Percentiles rank a stretch among this genome's conserved stretches.
These are phyloP conservation scores for Blastobotrys elegans DNA, from an alignment of 1,139 yeast species.

Conservation along the genomic window DNA sequence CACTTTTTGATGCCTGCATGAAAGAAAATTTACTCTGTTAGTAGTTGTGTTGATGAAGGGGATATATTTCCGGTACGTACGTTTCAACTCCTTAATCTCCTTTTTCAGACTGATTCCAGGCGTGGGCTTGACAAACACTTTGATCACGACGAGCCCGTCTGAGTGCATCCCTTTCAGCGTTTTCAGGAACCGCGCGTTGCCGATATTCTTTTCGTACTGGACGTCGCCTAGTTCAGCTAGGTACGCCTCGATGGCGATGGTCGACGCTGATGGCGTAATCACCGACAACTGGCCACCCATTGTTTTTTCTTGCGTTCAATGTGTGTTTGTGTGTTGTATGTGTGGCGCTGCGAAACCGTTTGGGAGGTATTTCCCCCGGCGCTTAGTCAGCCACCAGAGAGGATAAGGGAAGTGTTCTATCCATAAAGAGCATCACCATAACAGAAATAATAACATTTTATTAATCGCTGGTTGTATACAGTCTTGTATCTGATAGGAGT, in stretches of 20 bases:
- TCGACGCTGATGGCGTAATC: constrained; percentile 84
- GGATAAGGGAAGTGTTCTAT: too few species aligned
- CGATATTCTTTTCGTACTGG: constrained; percentile 65
- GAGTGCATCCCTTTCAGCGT: constrained; percentile 64
- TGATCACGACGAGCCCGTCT: constrained; percentile 71
- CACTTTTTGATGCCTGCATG: constrained; percentile 9
- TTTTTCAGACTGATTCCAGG: constrained; percentile 37
- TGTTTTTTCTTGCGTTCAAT: background rate
- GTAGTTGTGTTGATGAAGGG: background rate
- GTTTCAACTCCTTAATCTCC: constrained; percentile 21
- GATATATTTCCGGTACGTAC: too few species aligned
- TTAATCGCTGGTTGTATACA: too few species aligned
- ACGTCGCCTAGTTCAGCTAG: constrained; percentile 70
- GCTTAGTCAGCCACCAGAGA: too few species aligned
- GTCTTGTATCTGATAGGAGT: too few species aligned
- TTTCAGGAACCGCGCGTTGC: constrained; percentile 78
- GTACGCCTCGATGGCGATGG: constrained; percentile 88
- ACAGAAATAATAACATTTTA: too few species aligned
- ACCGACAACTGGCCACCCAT: constrained; percentile 85
- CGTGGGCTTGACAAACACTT: constrained; percentile 74
- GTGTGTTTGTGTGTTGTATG: too few species aligned
- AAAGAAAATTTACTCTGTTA: too few species aligned
- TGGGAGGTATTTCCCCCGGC: too few species aligned
- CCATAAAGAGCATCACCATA: too few species aligned
- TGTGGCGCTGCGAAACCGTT: background rate